A percentile compares a stretch with the other conserved stretches of the same genome.
These are phyloP conservation scores for maize (Zea mays) DNA, from an alignment of 176 grass and related monocot species.

Conservation along the genomic window Zm-B73-REFERENCE-NAM-5.0 NC_050105.1:132014001-132014500, in stretches of 20 bases:
- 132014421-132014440: slow-evolving; percentile 72
- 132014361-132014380: slow-evolving; percentile 63
- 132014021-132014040: neutral
- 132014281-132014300: slow-evolving; percentile 68
- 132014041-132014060: too few species aligned
- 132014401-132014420: slow-evolving; percentile 83
- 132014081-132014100: neutral
- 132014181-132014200: slow-evolving; percentile 73
- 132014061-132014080: too few species aligned
- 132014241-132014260: slow-evolving; percentile 80
- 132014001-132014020: slow-evolving; percentile 38
- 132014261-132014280: slow-evolving; percentile 59
- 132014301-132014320: slow-evolving; percentile 85
- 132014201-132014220: slow-evolving; percentile 74
- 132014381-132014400: slow-evolving; percentile 68
- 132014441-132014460: too few species aligned
- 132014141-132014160: neutral
- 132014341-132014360: slow-evolving; percentile 50
- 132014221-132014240: slow-evolving; percentile 94
- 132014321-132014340: slow-evolving; percentile 58
- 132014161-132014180: slow-evolving; percentile 8
- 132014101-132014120: neutral
- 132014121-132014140: neutral
- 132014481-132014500: neutral
- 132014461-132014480: neutral